A percentile compares a stretch with the other conserved stretches of the same genome.
Conservation (phyloP, 2,329 filamentous ascomycete genomes). For the Exophiala spinifera region DNA sequence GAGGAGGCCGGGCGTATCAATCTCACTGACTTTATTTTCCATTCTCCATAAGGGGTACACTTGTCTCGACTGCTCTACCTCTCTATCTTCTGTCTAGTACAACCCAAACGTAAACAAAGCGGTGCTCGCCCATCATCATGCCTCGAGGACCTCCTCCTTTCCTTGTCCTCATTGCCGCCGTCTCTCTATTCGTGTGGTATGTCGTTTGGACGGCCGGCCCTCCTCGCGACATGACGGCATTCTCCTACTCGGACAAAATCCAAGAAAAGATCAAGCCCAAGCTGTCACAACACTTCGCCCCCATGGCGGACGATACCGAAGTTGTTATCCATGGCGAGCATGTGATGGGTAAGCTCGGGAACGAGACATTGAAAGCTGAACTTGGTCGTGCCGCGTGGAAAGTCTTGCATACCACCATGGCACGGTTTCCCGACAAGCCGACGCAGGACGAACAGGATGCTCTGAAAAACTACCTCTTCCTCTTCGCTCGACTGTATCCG, state of each 20-base stretch:
- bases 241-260: constrained; percentile 16
- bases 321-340: constrained; percentile 42
- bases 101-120: too few species aligned
- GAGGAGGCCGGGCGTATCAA: too few species aligned
- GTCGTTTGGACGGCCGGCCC: constrained; percentile 28
- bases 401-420: constrained; percentile 64
- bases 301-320: constrained; percentile 11
- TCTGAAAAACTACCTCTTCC: constrained; percentile 58
- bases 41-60: too few species aligned
- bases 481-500: constrained; percentile 64
- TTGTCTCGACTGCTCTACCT: too few species aligned
- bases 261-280: constrained; percentile 17
- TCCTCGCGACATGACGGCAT: constrained; percentile 15
- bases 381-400: constrained; percentile 65
- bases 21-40: too few species aligned
- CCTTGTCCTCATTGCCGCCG: constrained; percentile 29
- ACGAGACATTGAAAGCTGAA: constrained; percentile 55
- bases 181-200: constrained; percentile 31
- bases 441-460: constrained; percentile 59
- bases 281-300: constrained; percentile 4
- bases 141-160: constrained; percentile 28
- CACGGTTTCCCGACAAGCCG: constrained; percentile 62
- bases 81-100: too few species aligned
- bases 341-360: constrained; percentile 48
- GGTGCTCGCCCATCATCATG: constrained; percentile 19